Evolutionary conservation across 805 yeast species (phyloP), one percentile per base, ranked within the genome.

Genomic region (Lipomyces orientalis): DNA sequence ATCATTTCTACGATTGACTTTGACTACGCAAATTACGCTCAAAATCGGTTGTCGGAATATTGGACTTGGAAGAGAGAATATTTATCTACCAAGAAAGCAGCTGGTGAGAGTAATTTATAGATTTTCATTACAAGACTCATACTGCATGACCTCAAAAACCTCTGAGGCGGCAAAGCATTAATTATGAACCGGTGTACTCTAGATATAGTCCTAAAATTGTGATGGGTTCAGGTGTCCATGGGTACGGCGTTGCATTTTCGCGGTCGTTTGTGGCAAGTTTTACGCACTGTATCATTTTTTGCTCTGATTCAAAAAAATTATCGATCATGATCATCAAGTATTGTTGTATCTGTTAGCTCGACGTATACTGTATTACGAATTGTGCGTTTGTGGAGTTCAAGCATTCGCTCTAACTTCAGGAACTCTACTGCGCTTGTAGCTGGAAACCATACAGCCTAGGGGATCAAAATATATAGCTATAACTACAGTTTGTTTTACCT

Each of bases 1-100:
- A 83, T 83, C 64, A 85, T 88, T 29, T 88, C 92, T 1, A 83
- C 85, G 35, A 89, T 90, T 58, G 94, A 90, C 72, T 90, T 90
- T 76, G 89, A 88, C 74, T 90, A 90, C 75, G 82, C 84, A 4
- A 79, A 81, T 10, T 90, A 90, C 74, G 86, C 90, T 1, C 81
- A 81, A 55, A 79, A 81, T 62, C 80, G 95, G 66, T 80, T 90
- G 60, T 81, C 82, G 39, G 95, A 90, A 76, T 90, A 90, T 73
- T 86, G 88, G 86, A 80, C 79, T 55, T 90, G 95, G 95, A 90
- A 79, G 68, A 49, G 43, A 22, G 31, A 37, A 9, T 68, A 68
- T 31, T 31, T 67, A 52, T 52, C 55, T 19, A 14, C n/a, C 7
- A 52, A 31, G 35, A 52, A 52, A 31, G 25, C n/a, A 52, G 22